phyloP scores from a whole-genome alignment of 2,329 filamentous ascomycete species.

The Amauroascus niger region DNA sequence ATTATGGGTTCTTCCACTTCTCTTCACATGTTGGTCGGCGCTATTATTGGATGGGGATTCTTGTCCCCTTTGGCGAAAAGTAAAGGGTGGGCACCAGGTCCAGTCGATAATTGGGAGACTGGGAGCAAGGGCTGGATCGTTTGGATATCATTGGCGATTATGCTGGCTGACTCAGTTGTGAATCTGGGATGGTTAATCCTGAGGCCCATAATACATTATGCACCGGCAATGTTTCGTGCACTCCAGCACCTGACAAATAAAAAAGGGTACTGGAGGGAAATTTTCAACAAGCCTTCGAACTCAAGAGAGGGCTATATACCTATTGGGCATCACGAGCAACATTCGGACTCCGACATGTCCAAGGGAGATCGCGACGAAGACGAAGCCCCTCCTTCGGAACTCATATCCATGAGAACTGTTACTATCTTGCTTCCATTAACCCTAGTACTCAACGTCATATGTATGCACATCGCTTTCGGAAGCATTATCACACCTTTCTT shows the following conservation, averaged over 20 bases:
- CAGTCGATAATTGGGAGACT: conserved; percentile 76
- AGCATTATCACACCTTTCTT: conserved; percentile 68
- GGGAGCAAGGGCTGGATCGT: conserved; percentile 99
- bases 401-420: conserved; percentile 63
- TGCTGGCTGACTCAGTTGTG: conserved; percentile 86
- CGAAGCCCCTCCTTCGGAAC: conserved; percentile 75
- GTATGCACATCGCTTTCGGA: conserved; percentile 76
- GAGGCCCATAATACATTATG: conserved; percentile 49
- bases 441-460: conserved; percentile 66
- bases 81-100: conserved; percentile 79
- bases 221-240: conserved; percentile 27
- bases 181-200: conserved; percentile 71
- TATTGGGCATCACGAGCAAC: conserved; percentile 24
- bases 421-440: conserved; percentile 66
- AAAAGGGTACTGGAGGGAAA: conserved; percentile 21
- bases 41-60: conserved; percentile 79
- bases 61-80: conserved; percentile 80
- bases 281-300: conserved; percentile 16
- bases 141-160: conserved; percentile 91
- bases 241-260: conserved; percentile 24
- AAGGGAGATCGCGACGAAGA: conserved; percentile 44
- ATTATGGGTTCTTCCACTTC: conserved; percentile 98
- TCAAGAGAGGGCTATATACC: conserved; percentile 13
- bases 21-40: conserved; percentile 87
- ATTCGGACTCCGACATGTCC: conserved; percentile 19